Evolutionary conservation across 345 rosid species (phyloP).

Genomic region (Sonneratia caseolaris): DNA sequence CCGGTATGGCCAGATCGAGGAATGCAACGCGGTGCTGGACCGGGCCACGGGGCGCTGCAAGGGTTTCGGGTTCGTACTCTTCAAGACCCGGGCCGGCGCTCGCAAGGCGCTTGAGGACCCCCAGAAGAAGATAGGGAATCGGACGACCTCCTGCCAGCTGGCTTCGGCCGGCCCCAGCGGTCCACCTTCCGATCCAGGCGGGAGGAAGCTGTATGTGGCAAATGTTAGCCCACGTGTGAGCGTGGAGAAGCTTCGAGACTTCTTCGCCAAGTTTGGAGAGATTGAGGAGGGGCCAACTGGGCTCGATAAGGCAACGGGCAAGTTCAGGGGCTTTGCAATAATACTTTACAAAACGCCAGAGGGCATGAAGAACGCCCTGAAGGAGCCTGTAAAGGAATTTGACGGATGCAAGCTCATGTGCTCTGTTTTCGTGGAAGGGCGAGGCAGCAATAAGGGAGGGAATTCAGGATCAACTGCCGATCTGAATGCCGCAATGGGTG

Average conservation of each 20-base stretch:
- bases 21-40: constrained; percentile 62
- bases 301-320: constrained; percentile 63
- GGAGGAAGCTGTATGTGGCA: constrained; percentile 67
- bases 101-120: constrained; percentile 56
- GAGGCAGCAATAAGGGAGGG: constrained; percentile 25
- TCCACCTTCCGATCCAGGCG: constrained; percentile 37
- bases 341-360: constrained; percentile 54
- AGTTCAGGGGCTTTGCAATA: constrained; percentile 58
- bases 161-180: constrained; percentile 54
- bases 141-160: constrained; percentile 60
- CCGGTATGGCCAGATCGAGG: constrained; percentile 69
- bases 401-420: constrained; percentile 60
- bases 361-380: constrained; percentile 51
- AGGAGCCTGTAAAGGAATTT: constrained; percentile 65
- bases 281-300: constrained; percentile 76
- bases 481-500: neutral
- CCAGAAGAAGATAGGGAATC: constrained; percentile 65
- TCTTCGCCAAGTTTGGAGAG: constrained; percentile 58
- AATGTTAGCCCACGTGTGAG: constrained; percentile 51
- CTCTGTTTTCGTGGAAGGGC: constrained; percentile 58
- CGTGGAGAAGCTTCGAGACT: constrained; percentile 37
- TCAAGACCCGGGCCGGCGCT: constrained; percentile 50
- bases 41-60: constrained; percentile 59
- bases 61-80: constrained; percentile 72
- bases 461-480: constrained; percentile 19